These are phyloP conservation scores for Ulvella scutata DNA, from an alignment of 139 green algal genomes.

Conservation along the genomic window DNA sequence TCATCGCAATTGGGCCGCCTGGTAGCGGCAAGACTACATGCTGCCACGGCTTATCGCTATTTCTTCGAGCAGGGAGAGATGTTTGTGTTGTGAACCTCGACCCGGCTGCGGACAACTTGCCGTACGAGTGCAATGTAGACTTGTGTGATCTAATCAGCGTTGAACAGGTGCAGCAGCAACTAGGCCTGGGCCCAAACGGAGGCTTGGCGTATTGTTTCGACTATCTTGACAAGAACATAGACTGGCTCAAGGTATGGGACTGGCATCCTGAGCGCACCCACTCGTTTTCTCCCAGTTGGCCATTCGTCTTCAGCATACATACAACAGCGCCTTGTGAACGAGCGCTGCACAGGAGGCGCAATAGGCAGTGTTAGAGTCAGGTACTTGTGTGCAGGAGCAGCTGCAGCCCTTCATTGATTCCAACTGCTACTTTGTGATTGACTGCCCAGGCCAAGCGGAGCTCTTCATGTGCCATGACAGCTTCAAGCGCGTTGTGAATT, in stretches of 20 bases:
- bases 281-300: too few species aligned
- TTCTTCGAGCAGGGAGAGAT: conserved; percentile 30
- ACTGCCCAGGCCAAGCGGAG: conserved; percentile 74
- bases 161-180: conserved; percentile 35
- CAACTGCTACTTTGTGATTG: conserved; percentile 62
- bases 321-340: too few species aligned
- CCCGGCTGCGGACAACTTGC: conserved; percentile 67
- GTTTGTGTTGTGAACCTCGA: conserved; percentile 68
- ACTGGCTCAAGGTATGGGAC: conserved; percentile 47
- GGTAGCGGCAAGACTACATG: conserved; percentile 90
- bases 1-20: conserved; percentile 84
- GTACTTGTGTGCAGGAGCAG: conserved; percentile 20
- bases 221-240: conserved; percentile 59
- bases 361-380: too few species aligned
- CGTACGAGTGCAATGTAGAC: conserved; percentile 55
- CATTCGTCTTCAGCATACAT: too few species aligned
- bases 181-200: conserved; percentile 59
- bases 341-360: too few species aligned
- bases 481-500: conserved; percentile 27
- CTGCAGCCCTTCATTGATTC: conserved; percentile 26
- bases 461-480: conserved; percentile 44
- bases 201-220: conserved; percentile 66
- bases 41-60: conserved; percentile 72
- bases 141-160: conserved; percentile 49
- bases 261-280: too few species aligned